Conservation (phyloP, 352 stramenopile genomes). For the Discostella stelligera region DNA sequence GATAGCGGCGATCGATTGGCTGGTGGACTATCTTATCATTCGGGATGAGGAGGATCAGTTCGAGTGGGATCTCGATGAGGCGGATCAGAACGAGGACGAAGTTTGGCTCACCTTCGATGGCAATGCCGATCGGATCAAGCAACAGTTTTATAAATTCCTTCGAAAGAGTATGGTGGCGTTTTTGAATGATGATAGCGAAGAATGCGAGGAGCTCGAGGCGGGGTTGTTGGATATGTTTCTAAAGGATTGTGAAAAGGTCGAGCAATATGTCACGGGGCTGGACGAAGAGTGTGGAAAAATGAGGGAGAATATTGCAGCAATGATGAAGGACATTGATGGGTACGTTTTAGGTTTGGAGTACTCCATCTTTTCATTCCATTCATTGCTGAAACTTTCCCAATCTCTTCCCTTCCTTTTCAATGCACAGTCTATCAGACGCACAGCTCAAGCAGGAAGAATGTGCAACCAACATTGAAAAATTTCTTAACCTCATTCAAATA, state of each 20-base stretch:
- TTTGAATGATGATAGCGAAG: conserved; percentile 90
- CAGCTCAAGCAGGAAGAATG: conserved; percentile 87
- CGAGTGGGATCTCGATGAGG: conserved; percentile 54
- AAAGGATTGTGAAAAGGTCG: conserved; percentile 63
- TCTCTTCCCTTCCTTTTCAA: conserved; percentile 68
- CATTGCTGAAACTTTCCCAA: conserved; percentile 4
- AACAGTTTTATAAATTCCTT: conserved; percentile 94
- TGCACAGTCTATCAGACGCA: conserved; percentile 81
- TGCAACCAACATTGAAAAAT: conserved; percentile 89
- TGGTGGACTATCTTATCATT: conserved; percentile 89
- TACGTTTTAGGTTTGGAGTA: conserved; percentile 32
- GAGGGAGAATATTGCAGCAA: conserved; percentile 59
- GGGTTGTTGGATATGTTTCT: conserved; percentile 78
- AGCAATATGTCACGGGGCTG: conserved; percentile 59
- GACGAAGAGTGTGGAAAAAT: conserved; percentile 67
- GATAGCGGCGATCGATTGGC: conserved; percentile 93
- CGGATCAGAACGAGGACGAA: conserved; percentile 73
- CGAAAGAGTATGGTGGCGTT: conserved; percentile 90
- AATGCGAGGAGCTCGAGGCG: conserved; percentile 86
- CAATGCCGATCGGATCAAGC: conserved; percentile 76
- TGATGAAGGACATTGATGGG: conserved; percentile 34
- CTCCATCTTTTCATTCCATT: too few relatives aligned
- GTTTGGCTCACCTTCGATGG: conserved; percentile 46
- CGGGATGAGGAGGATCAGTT: conserved; percentile 55
- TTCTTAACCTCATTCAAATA: conserved; percentile 86